These are phyloP conservation scores for Emericellopsis cladophorae DNA, from an alignment of 2,329 filamentous ascomycete species.

Conservation along the genomic window DNA sequence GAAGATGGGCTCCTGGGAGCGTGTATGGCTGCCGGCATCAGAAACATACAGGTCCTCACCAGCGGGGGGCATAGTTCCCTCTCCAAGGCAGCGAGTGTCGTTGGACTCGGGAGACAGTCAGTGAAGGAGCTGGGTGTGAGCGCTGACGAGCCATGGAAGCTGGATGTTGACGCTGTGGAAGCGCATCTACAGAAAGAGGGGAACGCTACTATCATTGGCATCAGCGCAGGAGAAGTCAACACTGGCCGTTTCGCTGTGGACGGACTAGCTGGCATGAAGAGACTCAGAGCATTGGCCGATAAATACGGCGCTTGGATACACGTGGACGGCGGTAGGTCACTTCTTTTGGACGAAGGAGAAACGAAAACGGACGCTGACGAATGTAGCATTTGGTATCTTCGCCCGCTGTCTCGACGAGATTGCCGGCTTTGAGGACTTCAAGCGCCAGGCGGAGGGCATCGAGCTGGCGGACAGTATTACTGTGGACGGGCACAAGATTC, in stretches of 20 bases:
- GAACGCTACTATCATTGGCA: slow-evolving; percentile 59
- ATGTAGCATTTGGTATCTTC: slow-evolving; percentile 72
- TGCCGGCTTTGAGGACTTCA: slow-evolving; percentile 42
- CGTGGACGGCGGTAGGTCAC: slow-evolving; percentile 56
- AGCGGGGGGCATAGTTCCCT: slow-evolving; percentile 77
- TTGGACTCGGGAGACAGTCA: slow-evolving; percentile 62
- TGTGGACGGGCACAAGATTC: slow-evolving; percentile 78
- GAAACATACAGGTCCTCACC: slow-evolving; percentile 63
- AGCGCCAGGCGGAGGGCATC: slow-evolving; percentile 44
- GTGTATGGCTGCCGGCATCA: slow-evolving; percentile 49
- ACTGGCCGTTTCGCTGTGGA: slow-evolving; percentile 64
- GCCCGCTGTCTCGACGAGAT: slow-evolving; percentile 48
- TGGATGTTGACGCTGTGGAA: slow-evolving; percentile 58
- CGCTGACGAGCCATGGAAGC: slow-evolving; percentile 47
- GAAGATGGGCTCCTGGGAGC: slow-evolving; percentile 59
- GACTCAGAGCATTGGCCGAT: slow-evolving; percentile 58
- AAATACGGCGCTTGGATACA: slow-evolving; percentile 74
- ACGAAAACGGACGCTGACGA: neutral
- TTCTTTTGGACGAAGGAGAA: neutral
- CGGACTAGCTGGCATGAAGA: slow-evolving; percentile 44
- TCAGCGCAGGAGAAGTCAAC: slow-evolving; percentile 87
- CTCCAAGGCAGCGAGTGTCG: slow-evolving; percentile 67
- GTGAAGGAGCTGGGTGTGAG: slow-evolving; percentile 48
- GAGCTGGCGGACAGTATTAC: slow-evolving; percentile 81
- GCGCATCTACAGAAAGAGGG: slow-evolving; percentile 35